Percentiles rank a stretch among this genome's conserved stretches.
Evolutionary conservation across 345 rosid genomes (phyloP).

Genomic region (Arabidopsis suecica): DNA sequence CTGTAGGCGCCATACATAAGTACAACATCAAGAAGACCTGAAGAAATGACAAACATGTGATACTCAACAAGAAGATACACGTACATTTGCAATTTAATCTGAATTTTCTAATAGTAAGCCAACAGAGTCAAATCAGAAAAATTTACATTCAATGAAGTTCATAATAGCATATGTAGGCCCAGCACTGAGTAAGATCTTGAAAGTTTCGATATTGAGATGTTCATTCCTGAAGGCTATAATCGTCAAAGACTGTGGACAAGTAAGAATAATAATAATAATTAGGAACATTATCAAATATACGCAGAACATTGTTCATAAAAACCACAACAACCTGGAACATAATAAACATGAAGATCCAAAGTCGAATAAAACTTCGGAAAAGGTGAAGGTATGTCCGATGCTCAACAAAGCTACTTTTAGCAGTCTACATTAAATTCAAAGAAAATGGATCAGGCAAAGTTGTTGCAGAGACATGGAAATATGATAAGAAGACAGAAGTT

Average conservation of each 20-base stretch:
- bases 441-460: constrained; percentile 27
- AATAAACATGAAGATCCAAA: constrained; percentile 91
- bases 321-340: constrained; percentile 84
- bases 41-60: constrained; percentile 34
- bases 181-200: constrained; percentile 77
- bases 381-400: constrained; percentile 97
- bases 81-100: constrained; percentile 30
- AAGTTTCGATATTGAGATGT: constrained; percentile 60
- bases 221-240: constrained; percentile 84
- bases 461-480: constrained; percentile 26
- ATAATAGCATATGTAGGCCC: constrained; percentile 90
- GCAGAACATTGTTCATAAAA: constrained; percentile 32
- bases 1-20: constrained; percentile 95
- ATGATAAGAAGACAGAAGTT: constrained; percentile 28
- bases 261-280: constrained; percentile 7
- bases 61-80: constrained; percentile 30
- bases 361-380: constrained; percentile 90
- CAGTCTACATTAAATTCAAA: constrained; percentile 59
- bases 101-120: constrained; percentile 14
- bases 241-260: constrained; percentile 67
- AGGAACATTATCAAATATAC: constrained; percentile 14
- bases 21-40: constrained; percentile 87
- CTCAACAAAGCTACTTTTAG: constrained; percentile 95
- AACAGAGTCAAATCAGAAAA: constrained; percentile 24
- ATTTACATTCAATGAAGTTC: constrained; percentile 86